These are phyloP conservation scores for Neocatenulostroma microsporum DNA, from an alignment of 2,329 filamentous ascomycete species.

Conservation along the genomic window DNA sequence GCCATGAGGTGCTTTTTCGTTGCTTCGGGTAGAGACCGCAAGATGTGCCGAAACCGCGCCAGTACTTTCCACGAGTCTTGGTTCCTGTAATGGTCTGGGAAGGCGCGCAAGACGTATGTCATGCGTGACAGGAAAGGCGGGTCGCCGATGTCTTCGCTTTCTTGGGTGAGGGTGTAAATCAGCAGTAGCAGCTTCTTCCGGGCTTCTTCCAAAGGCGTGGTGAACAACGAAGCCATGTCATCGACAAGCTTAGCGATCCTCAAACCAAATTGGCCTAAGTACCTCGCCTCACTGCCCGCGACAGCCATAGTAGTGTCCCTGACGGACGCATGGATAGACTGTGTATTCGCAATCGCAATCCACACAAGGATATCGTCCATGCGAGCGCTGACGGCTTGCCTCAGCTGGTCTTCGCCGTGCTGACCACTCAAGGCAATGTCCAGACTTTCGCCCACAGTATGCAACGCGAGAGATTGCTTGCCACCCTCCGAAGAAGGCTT, in stretches of 20 bases:
- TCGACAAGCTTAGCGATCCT: conserved; percentile 61
- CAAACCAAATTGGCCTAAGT: conserved; percentile 69
- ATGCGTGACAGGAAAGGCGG: conserved; percentile 82
- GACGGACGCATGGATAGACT: conserved; percentile 65
- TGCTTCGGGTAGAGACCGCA: conserved; percentile 48
- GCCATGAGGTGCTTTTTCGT: conserved; percentile 42
- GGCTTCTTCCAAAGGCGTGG: conserved; percentile 22
- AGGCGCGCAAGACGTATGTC: conserved; percentile 78
- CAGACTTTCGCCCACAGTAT: conserved; percentile 14
- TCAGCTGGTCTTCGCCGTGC: not conserved
- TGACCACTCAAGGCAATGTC: conserved; percentile 12
- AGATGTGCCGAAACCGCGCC: conserved; percentile 76
- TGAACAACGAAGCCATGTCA: conserved; percentile 55
- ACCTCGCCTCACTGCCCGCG: conserved; percentile 69
- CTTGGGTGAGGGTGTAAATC: conserved; percentile 54
- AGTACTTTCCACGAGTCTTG: conserved; percentile 94
- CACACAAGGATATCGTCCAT: conserved; percentile 65
- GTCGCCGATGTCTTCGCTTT: conserved; percentile 62
- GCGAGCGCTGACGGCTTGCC: conserved; percentile 17
- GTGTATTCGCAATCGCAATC: conserved; percentile 57
- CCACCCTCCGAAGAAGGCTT: conserved; percentile 11
- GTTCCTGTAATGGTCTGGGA: conserved; percentile 69
- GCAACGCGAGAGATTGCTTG: conserved; percentile 17
- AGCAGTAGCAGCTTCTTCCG: conserved; percentile 21
- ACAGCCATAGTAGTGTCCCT: conserved; percentile 61